A percentile compares a stretch with the other conserved stretches of the same genome.
Conservation (phyloP, 306 rosid genomes). For the Purshia tridentata region DNA sequence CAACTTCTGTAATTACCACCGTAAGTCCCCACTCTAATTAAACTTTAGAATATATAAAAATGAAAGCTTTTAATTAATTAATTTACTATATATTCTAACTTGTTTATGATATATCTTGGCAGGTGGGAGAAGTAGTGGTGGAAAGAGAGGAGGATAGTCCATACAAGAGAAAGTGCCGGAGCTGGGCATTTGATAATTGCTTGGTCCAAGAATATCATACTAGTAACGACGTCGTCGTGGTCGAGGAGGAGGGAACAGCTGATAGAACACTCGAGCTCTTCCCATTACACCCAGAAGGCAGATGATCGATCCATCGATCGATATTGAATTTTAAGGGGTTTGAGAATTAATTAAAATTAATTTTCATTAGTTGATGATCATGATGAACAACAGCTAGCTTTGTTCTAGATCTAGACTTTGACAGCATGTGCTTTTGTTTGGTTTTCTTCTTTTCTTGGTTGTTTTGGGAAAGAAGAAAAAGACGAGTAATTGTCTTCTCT, state of each 20-base stretch:
- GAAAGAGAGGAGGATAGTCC: constrained; percentile 70
- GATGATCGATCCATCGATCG: constrained; percentile 16
- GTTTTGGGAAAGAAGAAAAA: constrained; percentile 86
- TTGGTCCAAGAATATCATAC: constrained; percentile 42
- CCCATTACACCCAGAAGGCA: constrained; percentile 91
- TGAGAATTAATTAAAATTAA: no score
- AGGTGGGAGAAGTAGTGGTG: constrained; percentile 40
- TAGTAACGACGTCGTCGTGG: background rate
- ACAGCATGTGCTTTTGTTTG: constrained; percentile 12
- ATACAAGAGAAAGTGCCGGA: constrained; percentile 69
- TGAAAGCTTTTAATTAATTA: no score
- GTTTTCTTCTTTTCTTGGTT: constrained; percentile 46
- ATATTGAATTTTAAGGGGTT: background rate
- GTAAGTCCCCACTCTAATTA: background rate
- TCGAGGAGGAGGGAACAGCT: no score
- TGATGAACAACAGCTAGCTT: no score
- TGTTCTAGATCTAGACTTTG: constrained; percentile 5
- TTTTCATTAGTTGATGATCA: no score
- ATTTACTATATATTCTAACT: background rate
- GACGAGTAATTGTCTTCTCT: constrained; percentile 48
- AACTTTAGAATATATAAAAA: no score
- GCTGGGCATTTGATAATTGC: constrained; percentile 60
- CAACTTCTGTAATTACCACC: constrained; percentile 33
- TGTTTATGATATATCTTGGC: constrained; percentile 12
- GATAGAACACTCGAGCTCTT: constrained; percentile 77